phyloP scores from a whole-genome alignment of 805 yeast species.

The Yamadazyma insecticola region DNA sequence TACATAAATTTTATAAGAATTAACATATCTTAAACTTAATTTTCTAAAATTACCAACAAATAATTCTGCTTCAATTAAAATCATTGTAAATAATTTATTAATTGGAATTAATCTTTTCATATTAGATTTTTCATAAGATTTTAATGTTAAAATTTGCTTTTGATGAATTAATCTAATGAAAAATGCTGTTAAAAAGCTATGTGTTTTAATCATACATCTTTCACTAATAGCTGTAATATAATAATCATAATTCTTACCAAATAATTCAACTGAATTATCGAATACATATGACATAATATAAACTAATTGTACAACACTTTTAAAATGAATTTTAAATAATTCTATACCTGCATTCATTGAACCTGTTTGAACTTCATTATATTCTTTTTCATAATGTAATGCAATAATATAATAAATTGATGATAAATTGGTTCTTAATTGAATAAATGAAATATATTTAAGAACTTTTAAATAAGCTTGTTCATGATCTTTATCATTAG shows the following conservation, averaged over 20 bases:
- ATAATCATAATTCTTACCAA: slow-evolving; percentile 37
- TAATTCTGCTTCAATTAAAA: slow-evolving; percentile 35
- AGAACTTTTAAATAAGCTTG: slow-evolving; percentile 28
- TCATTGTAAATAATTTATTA: slow-evolving; percentile 26
- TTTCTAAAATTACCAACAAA: slow-evolving; percentile 40
- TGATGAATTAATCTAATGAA: slow-evolving; percentile 37
- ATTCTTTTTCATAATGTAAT: slow-evolving; percentile 34
- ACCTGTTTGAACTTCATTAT: slow-evolving; percentile 20
- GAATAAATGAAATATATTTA: slow-evolving; percentile 31
- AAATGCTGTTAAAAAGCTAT: slow-evolving; percentile 33
- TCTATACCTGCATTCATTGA: slow-evolving; percentile 38
- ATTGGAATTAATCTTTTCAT: slow-evolving; percentile 25
- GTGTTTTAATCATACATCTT: slow-evolving; percentile 37
- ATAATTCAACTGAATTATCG: slow-evolving; percentile 37
- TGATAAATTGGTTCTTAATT: slow-evolving; percentile 34
- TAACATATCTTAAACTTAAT: slow-evolving; percentile 33
- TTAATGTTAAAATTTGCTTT: slow-evolving; percentile 26
- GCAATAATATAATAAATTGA: slow-evolving; percentile 38
- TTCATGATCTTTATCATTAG: slow-evolving; percentile 20
- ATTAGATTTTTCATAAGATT: slow-evolving; percentile 11
- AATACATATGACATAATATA: slow-evolving; percentile 40
- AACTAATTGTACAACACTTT: slow-evolving; percentile 37
- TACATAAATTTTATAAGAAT: slow-evolving; percentile 37
- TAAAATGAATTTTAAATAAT: slow-evolving; percentile 36
- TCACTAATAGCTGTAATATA: slow-evolving; percentile 33